A percentile compares a stretch with the other conserved stretches of the same genome.
phyloP scores from a whole-genome alignment of 192 early-diverging fungal genomes.

The Podila verticillata region DNA sequence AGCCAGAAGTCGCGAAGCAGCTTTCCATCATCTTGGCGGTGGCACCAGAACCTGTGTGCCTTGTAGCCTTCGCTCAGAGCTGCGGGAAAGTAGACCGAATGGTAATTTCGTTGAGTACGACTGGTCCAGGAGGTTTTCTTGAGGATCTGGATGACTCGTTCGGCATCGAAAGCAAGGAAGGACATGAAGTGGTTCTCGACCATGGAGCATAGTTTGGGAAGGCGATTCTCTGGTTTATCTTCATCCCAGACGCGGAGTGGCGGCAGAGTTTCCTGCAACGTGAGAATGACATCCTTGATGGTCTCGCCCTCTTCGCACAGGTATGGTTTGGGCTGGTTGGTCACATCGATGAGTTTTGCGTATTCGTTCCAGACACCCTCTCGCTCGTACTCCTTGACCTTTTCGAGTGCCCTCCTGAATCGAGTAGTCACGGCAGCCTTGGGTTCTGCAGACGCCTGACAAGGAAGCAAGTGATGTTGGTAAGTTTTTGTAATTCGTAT shows the following conservation, averaged over 20 bases:
- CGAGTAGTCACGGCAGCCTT: slow-evolving; percentile 16
- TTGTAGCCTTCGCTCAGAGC: not conserved
- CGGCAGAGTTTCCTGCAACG: slow-evolving; percentile 26
- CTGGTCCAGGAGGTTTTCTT: slow-evolving; percentile 10
- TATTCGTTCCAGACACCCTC: slow-evolving; percentile 27
- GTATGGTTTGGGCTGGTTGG: slow-evolving; percentile 15
- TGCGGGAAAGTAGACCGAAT: slow-evolving; percentile 10
- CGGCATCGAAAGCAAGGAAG: slow-evolving; percentile 20
- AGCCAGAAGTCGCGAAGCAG: slow-evolving; percentile 18
- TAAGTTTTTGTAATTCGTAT: not conserved
- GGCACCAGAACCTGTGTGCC: slow-evolving; percentile 14
- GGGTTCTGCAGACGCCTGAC: not conserved
- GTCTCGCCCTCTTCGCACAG: slow-evolving; percentile 24
- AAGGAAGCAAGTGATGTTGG: not conserved
- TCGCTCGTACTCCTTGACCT: slow-evolving; percentile 29
- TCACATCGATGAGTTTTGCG: slow-evolving; percentile 13
- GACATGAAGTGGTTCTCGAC: slow-evolving; percentile 15
- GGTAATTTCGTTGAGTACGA: not conserved
- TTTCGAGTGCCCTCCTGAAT: slow-evolving; percentile 11
- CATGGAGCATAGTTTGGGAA: slow-evolving; percentile 16
- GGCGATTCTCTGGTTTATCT: slow-evolving; percentile 3
- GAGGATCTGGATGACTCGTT: slow-evolving; percentile 28
- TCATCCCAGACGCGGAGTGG: slow-evolving; percentile 21
- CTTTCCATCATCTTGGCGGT: not conserved
- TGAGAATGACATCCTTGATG: slow-evolving; percentile 27